Evolutionary conservation across 2,329 filamentous ascomycete genomes (phyloP).

Genomic region (Beauveria rudraprayagi): DNA sequence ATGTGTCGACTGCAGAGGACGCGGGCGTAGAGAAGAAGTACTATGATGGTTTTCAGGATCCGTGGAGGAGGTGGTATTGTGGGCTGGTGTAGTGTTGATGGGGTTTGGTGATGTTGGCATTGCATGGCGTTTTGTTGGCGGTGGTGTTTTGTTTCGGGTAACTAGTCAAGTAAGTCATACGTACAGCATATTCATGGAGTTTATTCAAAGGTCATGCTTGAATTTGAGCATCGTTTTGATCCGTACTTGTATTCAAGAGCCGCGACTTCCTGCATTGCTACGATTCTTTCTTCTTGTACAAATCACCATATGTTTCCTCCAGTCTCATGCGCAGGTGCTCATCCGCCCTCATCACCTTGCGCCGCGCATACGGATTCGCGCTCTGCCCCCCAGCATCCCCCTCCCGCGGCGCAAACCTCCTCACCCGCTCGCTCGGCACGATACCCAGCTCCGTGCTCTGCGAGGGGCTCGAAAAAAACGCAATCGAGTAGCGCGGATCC

Average conservation of each 20-base stretch:
- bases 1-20: constrained; percentile 32
- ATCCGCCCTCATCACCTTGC: constrained; percentile 52
- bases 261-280: not conserved
- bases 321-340: constrained; percentile 57
- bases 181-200: no score
- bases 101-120: not conserved
- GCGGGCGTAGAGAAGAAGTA: constrained; percentile 22
- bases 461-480: constrained; percentile 60
- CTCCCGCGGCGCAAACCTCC: constrained; percentile 28
- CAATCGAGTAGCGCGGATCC: constrained; percentile 56
- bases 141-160: not conserved
- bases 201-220: no score
- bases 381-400: constrained; percentile 13
- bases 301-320: constrained; percentile 47
- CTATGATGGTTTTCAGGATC: constrained; percentile 28
- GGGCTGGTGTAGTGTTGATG: constrained; percentile 27
- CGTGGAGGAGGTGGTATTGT: constrained; percentile 37
- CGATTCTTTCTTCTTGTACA: constrained; percentile 39
- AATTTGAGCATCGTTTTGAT: no score
- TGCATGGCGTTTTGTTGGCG: not conserved
- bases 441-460: constrained; percentile 43
- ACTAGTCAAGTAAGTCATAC: no score
- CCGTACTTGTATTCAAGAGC: no score
- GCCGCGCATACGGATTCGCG: constrained; percentile 41
- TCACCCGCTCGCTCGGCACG: constrained; percentile 53